Base-by-base conservation (phyloP, 371 early-diverging fungal species). In the Mortierella sp. region DNA sequence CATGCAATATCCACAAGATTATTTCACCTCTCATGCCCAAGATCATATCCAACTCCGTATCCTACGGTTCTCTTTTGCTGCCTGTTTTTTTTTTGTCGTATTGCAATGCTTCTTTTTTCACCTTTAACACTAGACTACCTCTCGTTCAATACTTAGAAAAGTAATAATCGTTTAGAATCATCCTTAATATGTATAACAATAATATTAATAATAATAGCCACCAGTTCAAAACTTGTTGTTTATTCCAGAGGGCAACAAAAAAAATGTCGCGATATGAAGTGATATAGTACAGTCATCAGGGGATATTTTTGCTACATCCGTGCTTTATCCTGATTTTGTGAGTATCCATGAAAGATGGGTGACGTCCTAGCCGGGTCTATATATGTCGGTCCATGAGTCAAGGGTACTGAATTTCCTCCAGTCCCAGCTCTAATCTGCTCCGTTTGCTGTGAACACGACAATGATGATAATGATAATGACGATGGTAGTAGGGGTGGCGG, bases 291-390 rank as follows among this genome's bases (percentile, higher is more conserved):
- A n/a, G n/a, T n/a, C n/a, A n/a, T n/a, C n/a, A n/a, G n/a, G n/a
- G n/a, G 12, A 30, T 23, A 17, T 46, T 47, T 12, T 47, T 17
- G 14, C 58, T 44, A 73, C 73, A 73, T 67, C 64, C 67, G 67
- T 32, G 73, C 48, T 42, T 56, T 62, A 39, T 73, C 68, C 4
- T 51, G 67, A 0, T 55, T 67, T 17, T 63, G 42, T 8, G 68
- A 44, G 30, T 73, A 73, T 39, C 73, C 73, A 46, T 49, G 55
- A 46, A 73, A 73, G 27, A 73, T 73, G 55, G 73, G 73, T 3
- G 73, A 73, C 8, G 68, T 59, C 44, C 68, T 48, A 11, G 73
- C 63, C 26, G 73, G 57, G 30, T 73, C 73, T 43, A 73, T 43
- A 26, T 23, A 21, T 15, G 39, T 24, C n/a, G 27, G 37, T 31